Percentiles rank a stretch among this genome's conserved stretches.
These are phyloP conservation scores for Wickerhamomyces bisporus DNA, from an alignment of 805 yeast genomes.

Conservation along the genomic window DNA sequence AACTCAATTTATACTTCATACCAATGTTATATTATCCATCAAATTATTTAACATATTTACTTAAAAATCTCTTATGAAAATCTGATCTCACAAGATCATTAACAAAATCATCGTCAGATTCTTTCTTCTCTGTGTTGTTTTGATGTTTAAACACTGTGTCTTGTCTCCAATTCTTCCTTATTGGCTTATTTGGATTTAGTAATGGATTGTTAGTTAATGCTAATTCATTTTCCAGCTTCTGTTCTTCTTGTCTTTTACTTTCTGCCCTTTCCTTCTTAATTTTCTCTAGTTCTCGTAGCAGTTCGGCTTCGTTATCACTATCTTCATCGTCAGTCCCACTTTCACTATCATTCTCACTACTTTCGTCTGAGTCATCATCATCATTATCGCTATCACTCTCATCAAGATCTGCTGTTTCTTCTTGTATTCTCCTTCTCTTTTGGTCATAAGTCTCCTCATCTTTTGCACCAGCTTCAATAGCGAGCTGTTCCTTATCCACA, in stretches of 20 bases:
- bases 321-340: slow-evolving; percentile 34
- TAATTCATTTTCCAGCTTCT: slow-evolving; percentile 17
- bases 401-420: slow-evolving; percentile 8
- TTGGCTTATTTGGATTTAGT: slow-evolving; percentile 10
- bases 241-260: slow-evolving; percentile 22
- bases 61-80: slow-evolving; percentile 20
- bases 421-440: slow-evolving; percentile 11
- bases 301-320: slow-evolving; percentile 40
- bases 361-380: slow-evolving; percentile 36
- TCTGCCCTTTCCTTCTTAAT: slow-evolving; percentile 31
- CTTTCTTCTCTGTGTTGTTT: slow-evolving; percentile 16
- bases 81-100: slow-evolving; percentile 25
- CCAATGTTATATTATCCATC: too few species aligned
- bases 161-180: slow-evolving; percentile 30
- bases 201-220: slow-evolving; percentile 26
- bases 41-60: slow-evolving; percentile 14
- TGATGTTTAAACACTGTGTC: slow-evolving; percentile 25
- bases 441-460: slow-evolving; percentile 8
- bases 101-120: slow-evolving; percentile 26
- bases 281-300: slow-evolving; percentile 34
- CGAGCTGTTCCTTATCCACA: neutral
- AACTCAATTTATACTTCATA: too few species aligned
- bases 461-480: neutral
- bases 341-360: slow-evolving; percentile 17
- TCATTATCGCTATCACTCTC: slow-evolving; percentile 30